Base-by-base conservation (phyloP, 148 eudicot species). In the Rhododendron simsii region DNA sequence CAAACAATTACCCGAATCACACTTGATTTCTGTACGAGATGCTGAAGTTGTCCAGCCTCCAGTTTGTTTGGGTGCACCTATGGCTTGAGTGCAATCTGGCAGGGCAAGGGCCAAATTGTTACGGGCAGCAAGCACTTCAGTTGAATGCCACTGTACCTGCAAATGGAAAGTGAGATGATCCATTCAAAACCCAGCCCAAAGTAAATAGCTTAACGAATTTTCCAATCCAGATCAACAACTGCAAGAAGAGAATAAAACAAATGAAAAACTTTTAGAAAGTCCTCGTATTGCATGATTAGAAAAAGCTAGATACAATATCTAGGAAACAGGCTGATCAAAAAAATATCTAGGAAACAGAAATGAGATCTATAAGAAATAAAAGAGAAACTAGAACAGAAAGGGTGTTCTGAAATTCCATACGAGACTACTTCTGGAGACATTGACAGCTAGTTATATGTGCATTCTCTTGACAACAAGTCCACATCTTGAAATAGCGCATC, bases 111-210 rank as follows among this genome's bases (percentile, higher is more conserved):
- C 98, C 88, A 96, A 87, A 86, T 94, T 95, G 86, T 90, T 93
- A 77, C 96, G 94, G 83, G 94, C 94, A 65, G 91, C 88, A 89
- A 96, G 88, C 85, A 94, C 98, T 85, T 96, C 98, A 20, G 90
- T 86, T 65, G 98, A 91, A 85, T 92, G 94, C 88, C 98, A 96
- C 88, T 94, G 94, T 65, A 93, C 95, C 96, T 96, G 93, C 81
- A 84, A 84, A 37, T 8, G 35, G 74, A 78, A 16, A 15, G 37
- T 26, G 69, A 23, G 12, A 81, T 79, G 3, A 74, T 71, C 67
- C 80, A 50, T 82, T 5, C 33, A 37, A 4, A 53, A 45, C 63
- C 44, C 39, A 50, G 75, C 80, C 21, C 33, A 75, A 67, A 30
- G 59, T 84, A 35, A 16, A 48, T 35, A 67, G 51, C 33, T 79